Conservation (phyloP, 2,329 filamentous ascomycete genomes). For the Fusarium duplospermum region DNA sequence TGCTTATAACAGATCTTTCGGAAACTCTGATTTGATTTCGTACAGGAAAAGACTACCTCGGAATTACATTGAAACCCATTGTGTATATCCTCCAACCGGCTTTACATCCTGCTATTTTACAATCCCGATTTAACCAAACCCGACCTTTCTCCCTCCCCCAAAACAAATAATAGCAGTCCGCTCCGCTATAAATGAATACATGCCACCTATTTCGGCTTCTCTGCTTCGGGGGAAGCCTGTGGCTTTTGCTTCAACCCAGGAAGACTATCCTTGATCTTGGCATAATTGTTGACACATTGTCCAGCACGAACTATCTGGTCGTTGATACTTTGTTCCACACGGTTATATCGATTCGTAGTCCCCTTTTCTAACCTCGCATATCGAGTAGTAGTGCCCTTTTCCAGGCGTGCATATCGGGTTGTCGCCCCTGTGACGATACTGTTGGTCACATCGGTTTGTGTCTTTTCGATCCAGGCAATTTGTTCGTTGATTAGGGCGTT, state of each 20-base stretch:
- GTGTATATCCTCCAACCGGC: background rate
- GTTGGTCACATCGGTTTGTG: background rate
- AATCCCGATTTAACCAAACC: background rate
- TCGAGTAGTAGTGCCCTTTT: background rate
- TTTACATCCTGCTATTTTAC: background rate
- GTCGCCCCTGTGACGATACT: background rate
- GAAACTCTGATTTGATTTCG: background rate
- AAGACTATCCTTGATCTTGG: background rate
- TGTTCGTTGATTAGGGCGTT: slow-evolving; percentile 16
- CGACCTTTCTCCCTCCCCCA: background rate
- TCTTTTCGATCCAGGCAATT: background rate
- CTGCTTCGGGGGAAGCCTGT: background rate
- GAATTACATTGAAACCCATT: background rate
- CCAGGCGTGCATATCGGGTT: background rate
- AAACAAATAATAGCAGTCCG: background rate
- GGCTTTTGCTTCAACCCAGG: background rate
- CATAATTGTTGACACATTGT: background rate
- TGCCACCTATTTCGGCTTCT: background rate
- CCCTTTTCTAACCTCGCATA: slow-evolving; percentile 10
- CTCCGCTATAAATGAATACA: background rate
- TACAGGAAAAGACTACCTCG: background rate
- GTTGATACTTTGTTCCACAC: slow-evolving; percentile 16
- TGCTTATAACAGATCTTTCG: background rate
- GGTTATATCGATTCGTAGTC: background rate
- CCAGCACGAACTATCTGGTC: background rate